Base-by-base conservation (phyloP, 371 early-diverging fungal species). In the Batkoa obscura region DNA sequence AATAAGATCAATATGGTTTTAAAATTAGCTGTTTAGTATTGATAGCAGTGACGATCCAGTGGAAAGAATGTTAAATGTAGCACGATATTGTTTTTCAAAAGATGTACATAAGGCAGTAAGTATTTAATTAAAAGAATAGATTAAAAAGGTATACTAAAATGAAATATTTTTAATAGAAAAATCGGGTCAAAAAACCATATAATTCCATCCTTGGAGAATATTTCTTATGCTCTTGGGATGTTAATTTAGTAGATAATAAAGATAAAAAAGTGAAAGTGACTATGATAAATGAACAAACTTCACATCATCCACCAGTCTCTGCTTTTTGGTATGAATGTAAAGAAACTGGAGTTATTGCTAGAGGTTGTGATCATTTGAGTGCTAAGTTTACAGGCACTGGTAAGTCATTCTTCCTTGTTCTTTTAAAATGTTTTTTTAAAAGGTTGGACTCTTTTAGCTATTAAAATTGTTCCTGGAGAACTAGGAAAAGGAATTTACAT, bases 81-180 rank as follows among this genome's bases (percentile, higher is more conserved):
- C 80, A 37, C 69, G 76, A 43, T 84, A 79, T 77, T 82, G 80
- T 75, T 74, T 70, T 59, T 69, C 77, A 38, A 81, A 80, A 60
- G 78, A 80, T 60, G 67, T 74, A 8, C 78, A 80, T 59, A 78
- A 72, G 64, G 68, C 72, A 37, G 73, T 69, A 13, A 50, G 45
- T 57, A 31, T 12, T 31, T 54, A 23, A 23, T 23, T 23, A 23
- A 23, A 23, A 23, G 23, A 23, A 23, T 23, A 23, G 23, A 45
- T 45, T 12, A 6, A 45, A 13, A 13, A 13, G 13, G 41, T 38
- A 38, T 42, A 31, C 13, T 48, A 15, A 35, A 17, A 36, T 17
- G 9, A 41, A 34, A 1, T 42, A 41, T 2, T 36, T 1, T 49
- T 41, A 48, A 39, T 46, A 61, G 61, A 61, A 64, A 57, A 58